phyloP scores from a whole-genome alignment of 257 asterid species.

The Solanum microdontum region DNA sequence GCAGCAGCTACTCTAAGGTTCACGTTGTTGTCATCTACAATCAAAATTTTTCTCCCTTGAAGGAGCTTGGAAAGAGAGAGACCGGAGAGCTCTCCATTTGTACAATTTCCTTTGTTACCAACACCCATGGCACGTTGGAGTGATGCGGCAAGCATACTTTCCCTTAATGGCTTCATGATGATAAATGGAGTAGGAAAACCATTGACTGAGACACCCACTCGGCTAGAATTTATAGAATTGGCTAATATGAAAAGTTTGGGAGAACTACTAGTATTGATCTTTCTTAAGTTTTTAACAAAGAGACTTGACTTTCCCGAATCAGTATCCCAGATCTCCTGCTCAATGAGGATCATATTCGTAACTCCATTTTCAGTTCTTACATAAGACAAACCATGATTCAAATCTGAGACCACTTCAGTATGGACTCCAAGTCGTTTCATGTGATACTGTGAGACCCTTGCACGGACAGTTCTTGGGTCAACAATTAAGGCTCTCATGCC shows the following conservation, averaged over 20 bases:
- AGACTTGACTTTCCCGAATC: slow-evolving; percentile 18
- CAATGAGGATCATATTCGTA: slow-evolving; percentile 47
- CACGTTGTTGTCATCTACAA: slow-evolving; percentile 85
- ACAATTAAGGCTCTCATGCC: slow-evolving; percentile 72
- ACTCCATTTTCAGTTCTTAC: slow-evolving; percentile 5
- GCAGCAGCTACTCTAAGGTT: slow-evolving; percentile 88
- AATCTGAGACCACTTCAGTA: slow-evolving; percentile 42
- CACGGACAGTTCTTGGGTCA: slow-evolving; percentile 66
- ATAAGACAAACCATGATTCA: slow-evolving; percentile 16
- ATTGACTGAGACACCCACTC: slow-evolving; percentile 9
- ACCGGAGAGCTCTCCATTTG: slow-evolving; percentile 38
- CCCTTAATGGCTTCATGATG: slow-evolving; percentile 66
- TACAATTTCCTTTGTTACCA: slow-evolving; percentile 31
- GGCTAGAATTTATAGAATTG: slow-evolving; percentile 30
- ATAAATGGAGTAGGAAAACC: slow-evolving; percentile 30
- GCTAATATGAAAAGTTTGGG: slow-evolving; percentile 54
- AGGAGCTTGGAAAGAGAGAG: slow-evolving; percentile 58
- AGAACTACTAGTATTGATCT: slow-evolving; percentile 2
- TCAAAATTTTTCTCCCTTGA: slow-evolving; percentile 63
- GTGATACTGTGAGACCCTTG: slow-evolving; percentile 65
- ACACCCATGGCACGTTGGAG: slow-evolving; percentile 75
- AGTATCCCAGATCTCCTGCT: slow-evolving; percentile 66
- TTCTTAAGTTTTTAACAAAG: slow-evolving; percentile 20
- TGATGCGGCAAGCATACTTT: slow-evolving; percentile 75
- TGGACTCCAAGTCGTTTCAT: slow-evolving; percentile 65